Evolutionary conservation across 495 filamentous ascomycete genomes (phyloP), one percentile per base, ranked within the genome.

Genomic region (Penicillium robsamsonii): DNA sequence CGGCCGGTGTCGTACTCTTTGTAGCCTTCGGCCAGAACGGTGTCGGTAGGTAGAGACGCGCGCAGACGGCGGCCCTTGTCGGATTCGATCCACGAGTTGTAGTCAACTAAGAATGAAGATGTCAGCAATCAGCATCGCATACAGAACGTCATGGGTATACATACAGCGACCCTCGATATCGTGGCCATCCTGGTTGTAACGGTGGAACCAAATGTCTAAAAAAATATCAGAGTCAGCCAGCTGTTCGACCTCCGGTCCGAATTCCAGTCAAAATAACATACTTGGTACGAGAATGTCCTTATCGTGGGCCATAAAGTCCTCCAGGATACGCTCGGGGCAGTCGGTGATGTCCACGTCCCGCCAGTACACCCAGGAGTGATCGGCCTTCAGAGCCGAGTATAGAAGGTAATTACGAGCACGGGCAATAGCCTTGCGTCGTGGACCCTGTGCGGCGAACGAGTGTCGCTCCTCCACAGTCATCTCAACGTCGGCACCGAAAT

Each of bases 351-450:
- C 94, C 29, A 96, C 91, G 68, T 98, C 94, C 53, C 95, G 85
- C 94, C 94, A 98, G 71, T 97, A 97, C 24, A 98, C 95, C 94
- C 94, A 98, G 8, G 90, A 92, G 70, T 98, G 94, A 53, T 97
- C 90, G 3, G 91, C 81, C 77, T 93, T 95, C 60, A 98, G 70
- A 24, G 94, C 86, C 0, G 91, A 81, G 46, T 84, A 83, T 11
- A 98, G 84, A 22, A 98, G 80, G 70, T 96, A 97, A 70, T 98
- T 98, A 51, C 94, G 82, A 15, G 95, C 95, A 55, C 81, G 81
- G 47, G 87, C 94, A 80, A 98, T 92, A 37, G 89, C 84, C 74
- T 93, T 97, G 58, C 94, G 83, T 55, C 94, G 86, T 22, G 91
- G 92, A 5, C 85, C 94, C 70, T 98, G 94, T 38, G 91, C 92